These are phyloP conservation scores for Fusarium luffae DNA, from an alignment of 2,329 filamentous ascomycete genomes.

Conservation along the genomic window DNA sequence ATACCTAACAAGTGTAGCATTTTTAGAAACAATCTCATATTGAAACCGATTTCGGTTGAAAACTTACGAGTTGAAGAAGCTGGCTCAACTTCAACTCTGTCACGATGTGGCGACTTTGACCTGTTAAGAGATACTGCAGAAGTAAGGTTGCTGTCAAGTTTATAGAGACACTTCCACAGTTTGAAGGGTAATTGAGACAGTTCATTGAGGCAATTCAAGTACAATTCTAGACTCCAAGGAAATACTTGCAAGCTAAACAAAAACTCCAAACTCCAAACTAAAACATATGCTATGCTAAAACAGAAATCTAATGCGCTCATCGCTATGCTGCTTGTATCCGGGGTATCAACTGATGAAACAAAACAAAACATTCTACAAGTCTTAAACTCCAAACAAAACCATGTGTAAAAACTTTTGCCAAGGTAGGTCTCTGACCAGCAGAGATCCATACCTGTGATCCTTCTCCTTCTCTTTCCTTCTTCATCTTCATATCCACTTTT, in stretches of 20 bases:
- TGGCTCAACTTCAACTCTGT: background rate
- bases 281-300: background rate
- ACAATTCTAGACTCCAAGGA: background rate
- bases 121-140: background rate
- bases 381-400: background rate
- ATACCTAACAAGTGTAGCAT: background rate
- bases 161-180: background rate
- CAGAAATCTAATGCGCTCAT: conserved; percentile 19
- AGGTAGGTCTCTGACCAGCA: conserved; percentile 17
- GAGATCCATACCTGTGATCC: conserved; percentile 1
- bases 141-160: background rate
- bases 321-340: conserved; percentile 9
- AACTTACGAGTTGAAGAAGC: background rate
- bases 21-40: background rate
- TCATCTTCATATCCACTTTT: background rate
- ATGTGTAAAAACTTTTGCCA: conserved; percentile 5
- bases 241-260: background rate
- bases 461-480: background rate
- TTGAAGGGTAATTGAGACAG: background rate
- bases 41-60: background rate
- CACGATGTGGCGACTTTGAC: background rate
- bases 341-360: conserved; percentile 25
- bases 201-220: background rate
- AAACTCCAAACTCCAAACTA: background rate
- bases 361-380: background rate